phyloP scores from a whole-genome alignment of 495 filamentous ascomycete species.

The Daldinia grandis region DNA sequence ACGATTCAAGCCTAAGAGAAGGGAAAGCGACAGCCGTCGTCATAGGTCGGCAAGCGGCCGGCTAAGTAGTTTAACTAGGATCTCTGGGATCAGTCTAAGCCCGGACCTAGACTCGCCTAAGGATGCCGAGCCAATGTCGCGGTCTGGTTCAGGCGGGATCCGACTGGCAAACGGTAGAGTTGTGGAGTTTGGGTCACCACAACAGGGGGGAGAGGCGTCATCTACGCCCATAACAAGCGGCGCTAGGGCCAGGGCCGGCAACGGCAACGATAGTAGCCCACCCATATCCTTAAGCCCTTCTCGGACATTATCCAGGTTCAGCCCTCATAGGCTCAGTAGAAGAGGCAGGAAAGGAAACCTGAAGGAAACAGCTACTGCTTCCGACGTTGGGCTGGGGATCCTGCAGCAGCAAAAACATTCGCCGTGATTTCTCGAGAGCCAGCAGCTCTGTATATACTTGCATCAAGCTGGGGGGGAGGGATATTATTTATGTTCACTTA shows the following conservation, averaged over 20 bases:
- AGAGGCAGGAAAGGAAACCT: slow-evolving; percentile 12
- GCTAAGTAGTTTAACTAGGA: background rate
- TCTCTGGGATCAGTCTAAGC: slow-evolving; percentile 1
- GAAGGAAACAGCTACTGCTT: background rate
- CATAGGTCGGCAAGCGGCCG: slow-evolving; percentile 21
- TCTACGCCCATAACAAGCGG: background rate
- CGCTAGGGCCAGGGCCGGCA: too few relatives aligned
- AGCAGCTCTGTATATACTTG: slow-evolving; percentile 17
- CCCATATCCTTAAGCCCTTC: slow-evolving; percentile 7
- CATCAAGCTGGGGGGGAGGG: background rate
- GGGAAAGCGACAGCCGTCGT: slow-evolving; percentile 19
- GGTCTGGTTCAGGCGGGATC: slow-evolving; percentile 44
- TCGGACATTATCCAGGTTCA: slow-evolving; percentile 5
- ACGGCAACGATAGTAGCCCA: background rate
- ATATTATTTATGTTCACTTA: background rate
- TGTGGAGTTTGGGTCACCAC: slow-evolving; percentile 46
- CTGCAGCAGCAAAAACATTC: slow-evolving; percentile 10
- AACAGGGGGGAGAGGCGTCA: background rate
- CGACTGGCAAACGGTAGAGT: slow-evolving; percentile 41
- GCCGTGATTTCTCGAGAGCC: slow-evolving; percentile 5
- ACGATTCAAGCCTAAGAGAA: slow-evolving; percentile 26
- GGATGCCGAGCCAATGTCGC: slow-evolving; percentile 40
- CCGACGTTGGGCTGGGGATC: slow-evolving; percentile 28
- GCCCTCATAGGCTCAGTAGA: slow-evolving; percentile 19
- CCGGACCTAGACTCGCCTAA: background rate